phyloP scores from a whole-genome alignment of 768 basidiomycete genomes.

The Austroboletus eburneus region DNA sequence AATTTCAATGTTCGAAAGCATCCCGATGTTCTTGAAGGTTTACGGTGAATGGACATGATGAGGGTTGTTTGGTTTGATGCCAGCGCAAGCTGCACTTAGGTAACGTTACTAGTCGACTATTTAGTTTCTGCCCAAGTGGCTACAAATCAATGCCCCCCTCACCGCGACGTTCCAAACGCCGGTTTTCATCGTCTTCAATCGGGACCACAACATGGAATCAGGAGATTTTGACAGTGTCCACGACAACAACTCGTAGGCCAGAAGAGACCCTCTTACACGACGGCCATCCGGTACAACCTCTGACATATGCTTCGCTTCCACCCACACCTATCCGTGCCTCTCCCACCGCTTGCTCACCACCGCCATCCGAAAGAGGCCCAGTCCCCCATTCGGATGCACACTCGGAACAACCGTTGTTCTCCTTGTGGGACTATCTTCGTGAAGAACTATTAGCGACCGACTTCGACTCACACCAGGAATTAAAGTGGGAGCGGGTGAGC shows the following conservation, averaged over 20 bases:
- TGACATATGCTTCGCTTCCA: conserved; percentile 70
- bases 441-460: conserved; percentile 91
- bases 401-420: conserved; percentile 52
- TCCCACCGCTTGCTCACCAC: conserved; percentile 28
- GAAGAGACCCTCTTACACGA: conserved; percentile 12
- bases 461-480: conserved; percentile 89
- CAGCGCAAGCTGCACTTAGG: no score
- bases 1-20: no score
- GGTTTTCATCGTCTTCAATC: conserved; percentile 29
- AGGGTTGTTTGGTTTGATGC: no score
- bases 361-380: conserved; percentile 13
- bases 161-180: conserved; percentile 31
- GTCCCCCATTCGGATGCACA: conserved; percentile 13
- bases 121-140: no score
- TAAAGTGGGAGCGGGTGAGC: conserved; percentile 94
- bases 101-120: no score
- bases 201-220: conserved; percentile 21
- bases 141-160: conserved; percentile 31
- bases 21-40: no score
- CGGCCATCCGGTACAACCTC: conserved; percentile 27
- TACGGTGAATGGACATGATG: no score
- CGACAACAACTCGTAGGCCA: conserved; percentile 11
- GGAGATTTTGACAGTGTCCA: conserved; percentile 6
- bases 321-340: conserved; percentile 64
- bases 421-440: conserved; percentile 87